Base-by-base conservation (phyloP, 2,329 filamentous ascomycete genomes). In the Ceratocystis huliohia region DNA sequence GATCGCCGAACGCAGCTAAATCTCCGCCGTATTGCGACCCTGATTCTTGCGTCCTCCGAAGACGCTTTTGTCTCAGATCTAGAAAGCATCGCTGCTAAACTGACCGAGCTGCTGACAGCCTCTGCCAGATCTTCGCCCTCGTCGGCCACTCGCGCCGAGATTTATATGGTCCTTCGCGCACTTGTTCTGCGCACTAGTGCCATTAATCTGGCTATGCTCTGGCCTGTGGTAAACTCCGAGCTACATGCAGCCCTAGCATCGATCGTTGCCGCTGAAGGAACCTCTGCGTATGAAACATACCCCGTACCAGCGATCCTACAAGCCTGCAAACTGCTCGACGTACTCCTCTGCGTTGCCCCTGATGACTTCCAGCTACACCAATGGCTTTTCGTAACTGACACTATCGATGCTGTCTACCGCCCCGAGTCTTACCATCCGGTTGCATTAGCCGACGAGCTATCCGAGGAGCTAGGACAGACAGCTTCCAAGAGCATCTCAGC, bases 341-440 rank as follows among this genome's bases (percentile, higher is more conserved):
- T 91, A 22, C 80, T 99, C n/a, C 82, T 97, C 15, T 87, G 91
- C 56, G 80, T 92, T 6, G 88, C 89, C 3, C 93, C 92, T 0
- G 94, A 99, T 71, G 94, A 99, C 74, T 99, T 97, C 76, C 94
- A 97, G 75, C 83, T 97, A n/a, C 88, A 96, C 72, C 91, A 96
- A 78, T 99, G 94, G 94, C 84, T 97, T 3, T 99, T 96, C 75
- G 87, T 99, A 66, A 96, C 91, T 1, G 94, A 99, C 75, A 97
- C 93, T 15, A 92, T 96, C 70, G 94, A 99, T 72, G 92, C 94
- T 0, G 89, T 99, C 44, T 96, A 99, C 75, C 86, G 89, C 13
- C 86, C 90, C 0, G 77, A 84, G 15, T 78, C 80, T 64, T 87
- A 87, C 76, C 82, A 85, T 68, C 82, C 90, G 1, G 78, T 88